Evolutionary conservation across 148 eudicot species (phyloP).

Genomic region (Euryodendron excelsum): DNA sequence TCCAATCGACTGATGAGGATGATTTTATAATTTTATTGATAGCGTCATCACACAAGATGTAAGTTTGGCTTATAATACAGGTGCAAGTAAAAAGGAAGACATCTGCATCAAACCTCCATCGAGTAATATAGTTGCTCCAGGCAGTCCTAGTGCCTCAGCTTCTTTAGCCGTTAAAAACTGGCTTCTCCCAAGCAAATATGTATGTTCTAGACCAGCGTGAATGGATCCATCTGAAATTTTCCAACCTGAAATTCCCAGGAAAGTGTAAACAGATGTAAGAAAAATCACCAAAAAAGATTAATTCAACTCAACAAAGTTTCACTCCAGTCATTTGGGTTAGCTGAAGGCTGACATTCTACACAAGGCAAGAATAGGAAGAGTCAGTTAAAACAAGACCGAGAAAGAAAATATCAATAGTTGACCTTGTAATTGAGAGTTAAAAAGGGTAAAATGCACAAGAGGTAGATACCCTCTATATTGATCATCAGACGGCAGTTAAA

Average conservation of each 20-base stretch:
- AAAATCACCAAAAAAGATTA: too few relatives aligned
- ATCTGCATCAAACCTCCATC: conserved; percentile 76
- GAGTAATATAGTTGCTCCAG: conserved; percentile 64
- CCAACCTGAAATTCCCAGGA: conserved; percentile 58
- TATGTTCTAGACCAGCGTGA: conserved; percentile 64
- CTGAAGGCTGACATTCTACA: too few relatives aligned
- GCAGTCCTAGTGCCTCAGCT: conserved; percentile 55
- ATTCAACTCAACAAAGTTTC: too few relatives aligned
- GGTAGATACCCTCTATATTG: too few relatives aligned
- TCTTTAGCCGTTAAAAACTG: conserved; percentile 69
- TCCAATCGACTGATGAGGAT: background rate
- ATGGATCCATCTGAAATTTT: conserved; percentile 62
- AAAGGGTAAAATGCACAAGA: too few relatives aligned
- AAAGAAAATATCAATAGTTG: too few relatives aligned
- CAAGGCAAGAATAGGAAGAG: too few relatives aligned
- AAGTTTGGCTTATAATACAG: background rate
- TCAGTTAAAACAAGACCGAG: too few relatives aligned
- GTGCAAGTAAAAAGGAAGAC: background rate
- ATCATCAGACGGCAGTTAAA: too few relatives aligned
- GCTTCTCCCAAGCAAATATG: conserved; percentile 81
- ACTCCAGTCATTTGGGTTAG: too few relatives aligned
- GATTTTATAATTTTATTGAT: background rate
- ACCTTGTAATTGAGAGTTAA: too few relatives aligned
- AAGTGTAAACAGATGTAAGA: background rate
- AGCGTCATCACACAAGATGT: background rate